Base-by-base conservation (phyloP, 2,329 filamentous ascomycete genomes). In the Diaporthe capsici region DNA sequence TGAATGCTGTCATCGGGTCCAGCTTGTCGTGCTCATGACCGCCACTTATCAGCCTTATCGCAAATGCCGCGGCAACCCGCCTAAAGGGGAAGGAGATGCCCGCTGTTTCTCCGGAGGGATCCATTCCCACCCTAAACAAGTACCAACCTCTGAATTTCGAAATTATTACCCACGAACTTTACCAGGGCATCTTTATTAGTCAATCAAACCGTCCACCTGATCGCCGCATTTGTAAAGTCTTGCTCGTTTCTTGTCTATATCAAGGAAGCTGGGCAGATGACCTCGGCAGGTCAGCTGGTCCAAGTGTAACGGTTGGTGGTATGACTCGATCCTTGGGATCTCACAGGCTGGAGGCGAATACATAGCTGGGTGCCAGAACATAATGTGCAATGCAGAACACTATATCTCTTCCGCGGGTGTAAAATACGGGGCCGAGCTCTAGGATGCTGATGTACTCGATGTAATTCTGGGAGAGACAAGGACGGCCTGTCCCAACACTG, bases 11-110 rank as follows among this genome's bases (percentile, higher is more conserved):
- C 65, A 53, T 68, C 13, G 28, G 47, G 22, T 53, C 65, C 47
- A 53, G 65, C 65, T 17, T 68, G 65, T 53, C 65, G n/a, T 68
- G 65, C 44, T 68, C 47, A 68, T 53, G 31, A 68, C 65, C 47
- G 31, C 47, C 22, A n/a, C 31, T 53, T 68, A 68, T 68, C 65
- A 28, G 65, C 31, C 47, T 68, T 68, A 53, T 68, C 65, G 47
- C 63, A 68, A n/a, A 12, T 68, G 65, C 65, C 65, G 49, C 65
- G 47, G 65, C 65, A 68, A 53, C 47, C 25, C 31, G 65, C 65
- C 47, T n/a, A 17, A 68, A 53, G 17, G 49, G 47, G 65, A 53
- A 68, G 65, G 63, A 68, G 63, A 68, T 51, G 44, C 28, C 31
- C 44, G 22, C 63, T 51, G 28, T 51, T 68, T 31, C 22, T 25